These are phyloP conservation scores for Tagetes erecta DNA, from an alignment of 129 eudicot genomes.

Conservation along the genomic window DNA sequence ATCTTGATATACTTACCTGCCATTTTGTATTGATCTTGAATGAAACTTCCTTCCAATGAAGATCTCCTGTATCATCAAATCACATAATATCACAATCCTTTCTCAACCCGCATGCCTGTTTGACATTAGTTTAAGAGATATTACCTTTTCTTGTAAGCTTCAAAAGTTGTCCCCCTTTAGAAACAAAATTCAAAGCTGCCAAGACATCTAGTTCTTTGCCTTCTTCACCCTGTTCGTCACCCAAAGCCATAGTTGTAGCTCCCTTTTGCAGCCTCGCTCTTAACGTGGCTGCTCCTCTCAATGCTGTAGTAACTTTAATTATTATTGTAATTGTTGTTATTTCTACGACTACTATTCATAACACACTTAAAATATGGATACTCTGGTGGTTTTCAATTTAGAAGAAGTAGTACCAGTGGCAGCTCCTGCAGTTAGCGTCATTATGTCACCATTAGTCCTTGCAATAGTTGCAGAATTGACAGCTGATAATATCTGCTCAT, in stretches of 20 bases:
- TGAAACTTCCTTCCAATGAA: slow-evolving; percentile 90
- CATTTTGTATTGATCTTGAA: slow-evolving; percentile 63
- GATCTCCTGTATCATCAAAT: slow-evolving; percentile 64
- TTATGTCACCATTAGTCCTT: slow-evolving; percentile 84
- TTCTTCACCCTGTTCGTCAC: slow-evolving; percentile 54
- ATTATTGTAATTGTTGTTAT: background rate
- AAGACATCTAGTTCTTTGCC: slow-evolving; percentile 50
- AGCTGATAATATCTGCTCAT: slow-evolving; percentile 65
- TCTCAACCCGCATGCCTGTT: slow-evolving; percentile 3
- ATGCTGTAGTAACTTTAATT: slow-evolving; percentile 40
- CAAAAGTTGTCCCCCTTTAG: slow-evolving; percentile 80
- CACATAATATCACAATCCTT: slow-evolving; percentile 2
- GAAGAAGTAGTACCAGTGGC: slow-evolving; percentile 62
- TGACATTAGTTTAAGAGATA: background rate
- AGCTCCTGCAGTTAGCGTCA: slow-evolving; percentile 95
- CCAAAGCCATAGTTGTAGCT: slow-evolving; percentile 45
- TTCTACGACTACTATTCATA: background rate
- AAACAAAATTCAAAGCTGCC: slow-evolving; percentile 58
- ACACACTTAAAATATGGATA: background rate
- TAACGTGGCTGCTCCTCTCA: slow-evolving; percentile 89
- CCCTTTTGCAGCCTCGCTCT: slow-evolving; percentile 75
- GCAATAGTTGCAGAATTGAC: slow-evolving; percentile 77
- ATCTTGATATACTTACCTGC: slow-evolving; percentile 51
- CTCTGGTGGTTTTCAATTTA: background rate
- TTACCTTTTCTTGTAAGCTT: slow-evolving; percentile 77